phyloP scores from a whole-genome alignment of 2,329 filamentous ascomycete species.

The Epichloe bromicola region DNA sequence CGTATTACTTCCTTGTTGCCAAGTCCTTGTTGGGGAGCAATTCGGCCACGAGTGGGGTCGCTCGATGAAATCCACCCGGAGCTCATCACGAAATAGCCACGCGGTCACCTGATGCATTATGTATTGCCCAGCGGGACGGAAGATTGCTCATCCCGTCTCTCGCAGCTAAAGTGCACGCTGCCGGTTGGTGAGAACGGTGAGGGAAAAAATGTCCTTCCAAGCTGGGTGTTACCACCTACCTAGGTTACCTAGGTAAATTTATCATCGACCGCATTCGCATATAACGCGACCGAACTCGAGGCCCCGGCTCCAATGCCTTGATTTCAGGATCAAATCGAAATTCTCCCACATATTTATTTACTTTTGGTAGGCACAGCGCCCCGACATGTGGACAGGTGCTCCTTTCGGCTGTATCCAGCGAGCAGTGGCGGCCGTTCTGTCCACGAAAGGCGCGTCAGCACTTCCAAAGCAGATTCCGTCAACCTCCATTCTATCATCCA shows the following conservation, averaged over 20 bases:
- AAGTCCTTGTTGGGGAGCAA: neutral
- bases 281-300: neutral
- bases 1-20: neutral
- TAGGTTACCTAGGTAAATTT: neutral
- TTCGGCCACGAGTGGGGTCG: neutral
- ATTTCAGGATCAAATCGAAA: neutral
- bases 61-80: neutral
- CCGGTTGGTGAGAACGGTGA: too few species aligned
- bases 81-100: conserved; percentile 18
- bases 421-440: conserved; percentile 7
- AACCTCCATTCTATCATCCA: neutral
- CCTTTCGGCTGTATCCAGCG: conserved; percentile 8
- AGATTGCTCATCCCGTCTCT: conserved; percentile 5
- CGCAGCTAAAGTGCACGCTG: neutral
- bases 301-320: neutral
- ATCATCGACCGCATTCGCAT: neutral
- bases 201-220: neutral
- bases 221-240: too few species aligned
- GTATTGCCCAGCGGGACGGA: conserved; percentile 1
- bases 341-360: neutral
- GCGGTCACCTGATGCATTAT: conserved; percentile 22
- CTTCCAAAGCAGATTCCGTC: conserved; percentile 1
- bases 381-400: neutral
- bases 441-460: conserved; percentile 5
- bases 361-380: too few species aligned